Conservation (phyloP, 495 filamentous ascomycete genomes). For the Jackrogersella multiformis region DNA sequence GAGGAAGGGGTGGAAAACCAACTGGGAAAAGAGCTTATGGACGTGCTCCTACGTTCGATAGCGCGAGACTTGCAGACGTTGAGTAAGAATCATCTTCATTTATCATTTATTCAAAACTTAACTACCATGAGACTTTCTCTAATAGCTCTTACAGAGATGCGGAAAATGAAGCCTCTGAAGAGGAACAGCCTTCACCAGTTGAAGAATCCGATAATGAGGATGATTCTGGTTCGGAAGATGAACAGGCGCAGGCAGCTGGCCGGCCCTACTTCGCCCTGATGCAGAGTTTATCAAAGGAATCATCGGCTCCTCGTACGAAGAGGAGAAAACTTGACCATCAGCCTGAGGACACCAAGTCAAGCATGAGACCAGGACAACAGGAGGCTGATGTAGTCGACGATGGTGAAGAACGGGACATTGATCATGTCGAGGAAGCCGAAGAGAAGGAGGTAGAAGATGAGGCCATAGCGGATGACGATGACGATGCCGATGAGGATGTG, state of each 20-base stretch:
- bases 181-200: constrained; percentile 48
- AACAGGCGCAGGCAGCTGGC: constrained; percentile 45
- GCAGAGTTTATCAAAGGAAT: constrained; percentile 66
- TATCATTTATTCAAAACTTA: not conserved
- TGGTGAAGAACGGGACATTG: constrained; percentile 53
- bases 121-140: no score
- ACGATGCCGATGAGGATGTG: constrained; percentile 61
- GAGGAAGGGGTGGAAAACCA: constrained; percentile 50
- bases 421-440: constrained; percentile 58
- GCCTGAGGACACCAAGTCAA: constrained; percentile 35
- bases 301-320: constrained; percentile 68
- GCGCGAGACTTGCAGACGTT: constrained; percentile 36
- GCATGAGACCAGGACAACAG: constrained; percentile 39
- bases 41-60: constrained; percentile 37
- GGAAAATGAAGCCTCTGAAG: constrained; percentile 58
- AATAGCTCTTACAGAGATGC: constrained; percentile 43
- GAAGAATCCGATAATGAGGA: constrained; percentile 52
- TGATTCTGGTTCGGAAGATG: constrained; percentile 53
- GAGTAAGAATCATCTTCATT: constrained; percentile 32
- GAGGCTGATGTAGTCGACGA: constrained; percentile 27
- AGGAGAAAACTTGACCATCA: constrained; percentile 69
- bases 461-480: constrained; percentile 44
- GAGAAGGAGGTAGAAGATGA: constrained; percentile 56
- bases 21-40: constrained; percentile 32
- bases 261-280: constrained; percentile 72